phyloP scores from a whole-genome alignment of 257 asterid species.

The Apocynum venetum region DNA sequence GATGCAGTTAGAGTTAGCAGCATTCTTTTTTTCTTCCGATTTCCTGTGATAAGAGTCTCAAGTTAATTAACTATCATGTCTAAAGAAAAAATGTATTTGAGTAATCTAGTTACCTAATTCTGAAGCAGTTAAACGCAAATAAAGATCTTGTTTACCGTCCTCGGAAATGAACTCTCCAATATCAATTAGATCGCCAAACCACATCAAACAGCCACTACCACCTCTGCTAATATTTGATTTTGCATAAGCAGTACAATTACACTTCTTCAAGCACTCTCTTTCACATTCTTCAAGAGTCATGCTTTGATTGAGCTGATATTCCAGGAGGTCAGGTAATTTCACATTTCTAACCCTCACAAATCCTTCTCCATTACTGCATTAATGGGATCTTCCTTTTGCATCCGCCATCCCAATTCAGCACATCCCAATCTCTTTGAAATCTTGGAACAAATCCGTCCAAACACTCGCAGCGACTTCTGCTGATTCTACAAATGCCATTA shows the following conservation, averaged over 20 bases:
- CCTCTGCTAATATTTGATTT: conserved; percentile 10
- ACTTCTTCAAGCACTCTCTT: conserved; percentile 18
- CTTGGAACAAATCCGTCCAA: conserved; percentile 24
- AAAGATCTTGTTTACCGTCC: conserved; percentile 14
- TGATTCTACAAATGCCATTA: conserved; percentile 17
- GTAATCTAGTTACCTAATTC: conserved; percentile 24
- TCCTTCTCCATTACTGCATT: conserved; percentile 15
- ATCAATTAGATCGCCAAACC: conserved; percentile 25
- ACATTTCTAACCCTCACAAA: conserved; percentile 12
- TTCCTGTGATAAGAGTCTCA: background rate
- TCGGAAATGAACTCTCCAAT: conserved; percentile 3
- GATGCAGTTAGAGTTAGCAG: background rate
- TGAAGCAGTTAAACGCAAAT: conserved; percentile 19
- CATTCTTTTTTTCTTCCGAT: background rate
- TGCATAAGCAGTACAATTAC: conserved; percentile 27
- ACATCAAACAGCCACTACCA: conserved; percentile 21
- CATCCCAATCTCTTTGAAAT: conserved; percentile 15
- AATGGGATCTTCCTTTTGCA: conserved; percentile 15
- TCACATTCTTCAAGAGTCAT: conserved; percentile 19
- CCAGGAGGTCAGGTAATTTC: conserved; percentile 23
- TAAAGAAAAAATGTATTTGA: background rate
- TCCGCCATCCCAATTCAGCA: conserved; percentile 19
- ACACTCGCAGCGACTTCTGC: conserved; percentile 16
- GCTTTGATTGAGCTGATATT: conserved; percentile 9
- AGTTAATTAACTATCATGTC: background rate